phyloP scores from a whole-genome alignment of 768 basidiomycete species.

The Dendrothele bispora region DNA sequence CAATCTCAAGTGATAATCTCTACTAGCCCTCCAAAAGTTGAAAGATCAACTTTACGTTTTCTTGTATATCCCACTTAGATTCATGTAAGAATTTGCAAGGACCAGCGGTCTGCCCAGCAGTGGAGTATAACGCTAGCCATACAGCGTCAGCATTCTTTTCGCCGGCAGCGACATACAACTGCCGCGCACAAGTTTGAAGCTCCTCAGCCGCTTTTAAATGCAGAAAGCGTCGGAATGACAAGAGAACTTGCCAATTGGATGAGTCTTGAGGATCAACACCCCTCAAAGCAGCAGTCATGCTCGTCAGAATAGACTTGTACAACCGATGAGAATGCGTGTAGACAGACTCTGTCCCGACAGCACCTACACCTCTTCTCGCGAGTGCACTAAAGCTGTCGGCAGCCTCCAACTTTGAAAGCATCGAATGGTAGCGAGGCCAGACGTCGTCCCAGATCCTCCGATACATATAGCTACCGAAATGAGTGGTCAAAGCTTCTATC shows the following conservation, averaged over 20 bases:
- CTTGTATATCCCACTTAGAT: slow-evolving; percentile 61
- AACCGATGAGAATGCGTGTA: slow-evolving; percentile 83
- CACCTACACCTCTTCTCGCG: slow-evolving; percentile 48
- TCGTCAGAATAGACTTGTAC: slow-evolving; percentile 72
- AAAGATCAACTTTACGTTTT: slow-evolving; percentile 40
- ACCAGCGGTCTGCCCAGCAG: slow-evolving; percentile 40
- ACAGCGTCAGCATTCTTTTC: slow-evolving; percentile 75
- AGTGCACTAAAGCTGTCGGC: slow-evolving; percentile 71
- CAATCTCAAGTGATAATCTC: slow-evolving; percentile 9
- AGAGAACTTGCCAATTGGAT: slow-evolving; percentile 78
- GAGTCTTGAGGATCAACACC: slow-evolving; percentile 71
- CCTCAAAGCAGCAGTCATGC: slow-evolving; percentile 65
- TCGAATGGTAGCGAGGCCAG: slow-evolving; percentile 78
- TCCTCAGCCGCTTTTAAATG: slow-evolving; percentile 67
- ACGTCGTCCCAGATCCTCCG: slow-evolving; percentile 86
- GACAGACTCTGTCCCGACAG: slow-evolving; percentile 63
- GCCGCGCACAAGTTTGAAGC: slow-evolving; percentile 64
- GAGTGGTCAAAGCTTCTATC: slow-evolving; percentile 65
- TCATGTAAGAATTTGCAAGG: slow-evolving; percentile 50
- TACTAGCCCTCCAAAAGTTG: slow-evolving; percentile 6
- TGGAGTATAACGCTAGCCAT: slow-evolving; percentile 74
- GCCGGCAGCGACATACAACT: slow-evolving; percentile 62
- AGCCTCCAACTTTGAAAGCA: slow-evolving; percentile 61
- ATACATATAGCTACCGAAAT: slow-evolving; percentile 85
- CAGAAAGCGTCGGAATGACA: slow-evolving; percentile 78